Evolutionary conservation across 768 basidiomycete species (phyloP), one percentile per base, ranked within the genome.

Genomic region (Dendrothele bispora): DNA sequence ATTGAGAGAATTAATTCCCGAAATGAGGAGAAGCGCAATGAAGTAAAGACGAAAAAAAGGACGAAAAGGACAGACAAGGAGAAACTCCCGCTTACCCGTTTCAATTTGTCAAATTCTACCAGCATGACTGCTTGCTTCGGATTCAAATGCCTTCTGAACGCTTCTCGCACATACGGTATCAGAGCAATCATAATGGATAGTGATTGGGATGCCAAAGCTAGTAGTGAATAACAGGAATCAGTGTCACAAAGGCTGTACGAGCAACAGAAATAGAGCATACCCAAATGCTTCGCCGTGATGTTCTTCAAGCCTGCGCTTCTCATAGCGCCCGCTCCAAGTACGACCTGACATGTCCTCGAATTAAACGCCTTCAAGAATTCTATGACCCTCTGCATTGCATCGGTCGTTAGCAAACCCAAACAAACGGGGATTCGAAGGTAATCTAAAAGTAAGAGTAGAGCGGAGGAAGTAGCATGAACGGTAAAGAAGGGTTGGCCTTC

Each of bases 271-370:
- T 15, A 43, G 50, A 50, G 60, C 80, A 51, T 53, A 91, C 93
- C 94, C 20, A 99, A 77, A 72, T 99, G 95, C 65, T 93, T 97
- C 32, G 97, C 97, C 0, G 97, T 98, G 62, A 99, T 99, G 62
- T 98, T 95, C 69, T 91, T 98, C 59, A 99, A 69, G 5, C 97
- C 97, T 17, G 97, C 97, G 15, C 91, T 94, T 35, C 94, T 78
- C 95, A 98, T 98, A n/a, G 97, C 97, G 12, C 97, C 97, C 7
- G 97, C 97, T 3, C 97, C 97, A 7, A 99, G 75, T 1, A 99
- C 97, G 37, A 98, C 95, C 64, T 98, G 97, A 67, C 97, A 99
- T 2, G 93, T 95, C 56, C 97, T 75, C 25, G 95, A 98, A 65
- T 99, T 99, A 74, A 95, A 98, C 22, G 94, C 87, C 69, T 98